Evolutionary conservation across 2,329 filamentous ascomycete genomes (phyloP).

Genomic region (Beauveria caledonica): DNA sequence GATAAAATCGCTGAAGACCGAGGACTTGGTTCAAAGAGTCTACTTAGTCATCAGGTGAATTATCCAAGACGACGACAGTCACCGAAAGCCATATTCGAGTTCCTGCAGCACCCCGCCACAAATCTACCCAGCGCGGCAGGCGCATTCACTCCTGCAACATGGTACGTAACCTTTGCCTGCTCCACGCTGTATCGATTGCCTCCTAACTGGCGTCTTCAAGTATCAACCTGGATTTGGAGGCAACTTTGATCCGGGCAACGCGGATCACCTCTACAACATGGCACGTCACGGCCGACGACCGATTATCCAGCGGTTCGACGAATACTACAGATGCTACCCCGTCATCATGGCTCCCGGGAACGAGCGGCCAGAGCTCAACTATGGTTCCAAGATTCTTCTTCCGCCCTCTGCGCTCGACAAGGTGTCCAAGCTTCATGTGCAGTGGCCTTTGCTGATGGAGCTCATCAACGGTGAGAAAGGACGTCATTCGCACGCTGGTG

Average conservation of each 20-base stretch:
- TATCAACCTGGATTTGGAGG: slow-evolving; percentile 31
- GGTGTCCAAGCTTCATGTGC: slow-evolving; percentile 89
- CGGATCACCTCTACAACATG: slow-evolving; percentile 42
- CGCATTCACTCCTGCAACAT: background rate
- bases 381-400: slow-evolving; percentile 94
- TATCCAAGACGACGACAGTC: background rate
- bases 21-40: background rate
- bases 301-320: slow-evolving; percentile 76
- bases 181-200: background rate
- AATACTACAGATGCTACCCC: slow-evolving; percentile 97
- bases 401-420: slow-evolving; percentile 96
- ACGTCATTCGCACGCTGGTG: slow-evolving; percentile 82
- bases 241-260: slow-evolving; percentile 38
- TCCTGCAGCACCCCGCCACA: background rate
- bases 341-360: slow-evolving; percentile 88
- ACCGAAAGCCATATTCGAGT: background rate
- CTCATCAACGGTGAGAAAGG: slow-evolving; percentile 78
- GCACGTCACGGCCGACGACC: slow-evolving; percentile 38
- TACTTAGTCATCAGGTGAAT: background rate
- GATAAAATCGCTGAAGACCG: background rate
- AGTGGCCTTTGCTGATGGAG: slow-evolving; percentile 96
- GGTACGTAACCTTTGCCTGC: background rate
- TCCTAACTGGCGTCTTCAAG: slow-evolving; percentile 16
- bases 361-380: slow-evolving; percentile 83
- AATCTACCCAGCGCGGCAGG: background rate